Conservation (phyloP, 2,329 filamentous ascomycete species). For the Microascus cirrosus region DNA sequence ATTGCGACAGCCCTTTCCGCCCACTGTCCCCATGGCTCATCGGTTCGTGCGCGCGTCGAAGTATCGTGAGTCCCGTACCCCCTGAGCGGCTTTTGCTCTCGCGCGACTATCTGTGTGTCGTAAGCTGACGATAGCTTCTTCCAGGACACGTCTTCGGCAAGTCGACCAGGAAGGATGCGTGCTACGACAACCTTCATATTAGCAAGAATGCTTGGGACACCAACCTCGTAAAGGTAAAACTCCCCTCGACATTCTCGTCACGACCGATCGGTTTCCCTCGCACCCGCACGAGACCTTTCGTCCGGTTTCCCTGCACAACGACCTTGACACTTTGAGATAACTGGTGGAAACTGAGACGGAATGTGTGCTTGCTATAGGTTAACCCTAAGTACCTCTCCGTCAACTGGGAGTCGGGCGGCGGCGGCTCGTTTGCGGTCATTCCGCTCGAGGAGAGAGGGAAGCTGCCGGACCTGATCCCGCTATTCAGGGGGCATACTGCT, state of each 20-base stretch:
- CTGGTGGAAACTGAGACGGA: background rate
- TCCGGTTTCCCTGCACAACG: background rate
- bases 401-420: slow-evolving; percentile 96
- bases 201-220: slow-evolving; percentile 99
- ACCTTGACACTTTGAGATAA: background rate
- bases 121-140: slow-evolving; percentile 12
- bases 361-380: slow-evolving; percentile 41
- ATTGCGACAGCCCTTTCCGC: too few species aligned
- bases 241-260: background rate
- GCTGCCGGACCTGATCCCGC: slow-evolving; percentile 80
- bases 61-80: slow-evolving; percentile 42
- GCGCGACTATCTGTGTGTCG: slow-evolving; percentile 7
- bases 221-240: slow-evolving; percentile 88
- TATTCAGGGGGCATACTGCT: slow-evolving; percentile 93
- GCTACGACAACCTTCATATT: slow-evolving; percentile 95
- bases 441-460: slow-evolving; percentile 83
- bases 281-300: background rate
- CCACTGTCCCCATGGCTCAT: slow-evolving; percentile 35
- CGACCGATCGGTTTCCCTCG: background rate
- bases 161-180: slow-evolving; percentile 89
- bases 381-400: slow-evolving; percentile 94
- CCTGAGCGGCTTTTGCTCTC: background rate
- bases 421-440: slow-evolving; percentile 93
- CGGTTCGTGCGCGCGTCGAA: slow-evolving; percentile 60
- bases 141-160: slow-evolving; percentile 97